phyloP scores from a whole-genome alignment of 2,329 filamentous ascomycete species.

The Arthrobotrys pseudoclavata region DNA sequence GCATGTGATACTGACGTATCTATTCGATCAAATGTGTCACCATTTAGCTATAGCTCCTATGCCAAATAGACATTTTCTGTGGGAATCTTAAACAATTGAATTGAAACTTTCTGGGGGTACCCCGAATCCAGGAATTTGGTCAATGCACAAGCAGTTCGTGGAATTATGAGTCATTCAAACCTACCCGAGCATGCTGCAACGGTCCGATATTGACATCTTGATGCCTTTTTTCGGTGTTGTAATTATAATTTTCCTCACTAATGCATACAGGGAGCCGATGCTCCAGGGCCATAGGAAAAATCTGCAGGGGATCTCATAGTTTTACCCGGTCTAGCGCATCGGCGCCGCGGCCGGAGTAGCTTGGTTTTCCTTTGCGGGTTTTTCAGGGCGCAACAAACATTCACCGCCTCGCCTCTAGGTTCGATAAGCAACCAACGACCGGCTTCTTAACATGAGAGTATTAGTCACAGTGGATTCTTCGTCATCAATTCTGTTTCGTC shows the following conservation, averaged over 20 bases:
- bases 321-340: slow-evolving; percentile 47
- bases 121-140: background rate
- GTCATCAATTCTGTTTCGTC: slow-evolving; percentile 34
- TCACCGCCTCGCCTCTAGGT: background rate
- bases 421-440: slow-evolving; percentile 24
- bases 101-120: background rate
- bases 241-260: background rate
- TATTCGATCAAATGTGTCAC: background rate
- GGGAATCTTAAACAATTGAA: background rate
- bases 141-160: background rate
- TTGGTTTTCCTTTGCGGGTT: slow-evolving; percentile 37
- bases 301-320: slow-evolving; percentile 27
- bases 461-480: slow-evolving; percentile 44
- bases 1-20: background rate
- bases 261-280: slow-evolving; percentile 12
- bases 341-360: slow-evolving; percentile 47
- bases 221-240: background rate
- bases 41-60: slow-evolving; percentile 2
- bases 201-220: slow-evolving; percentile 13
- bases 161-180: slow-evolving; percentile 5
- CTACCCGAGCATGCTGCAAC: background rate
- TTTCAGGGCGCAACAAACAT: slow-evolving; percentile 40
- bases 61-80: slow-evolving; percentile 5
- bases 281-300: slow-evolving; percentile 16
- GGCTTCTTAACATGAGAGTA: slow-evolving; percentile 45